Conservation (phyloP, 1,139 yeast genomes). For the Hanseniaspora uvarum region DNA sequence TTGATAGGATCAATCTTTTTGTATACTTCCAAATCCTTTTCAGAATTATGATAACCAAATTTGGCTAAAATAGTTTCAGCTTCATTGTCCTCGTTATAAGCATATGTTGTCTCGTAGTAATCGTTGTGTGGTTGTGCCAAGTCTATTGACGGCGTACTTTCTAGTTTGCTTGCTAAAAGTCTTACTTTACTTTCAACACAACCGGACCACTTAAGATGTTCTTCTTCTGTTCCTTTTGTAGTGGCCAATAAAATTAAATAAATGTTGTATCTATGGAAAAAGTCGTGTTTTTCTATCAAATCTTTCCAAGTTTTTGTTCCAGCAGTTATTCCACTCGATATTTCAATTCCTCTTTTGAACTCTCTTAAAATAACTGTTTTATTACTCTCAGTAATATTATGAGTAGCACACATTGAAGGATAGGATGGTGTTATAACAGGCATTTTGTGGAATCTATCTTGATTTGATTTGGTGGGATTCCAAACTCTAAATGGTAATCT, state of each 20-base stretch:
- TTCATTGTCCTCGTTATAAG: conserved; percentile 46
- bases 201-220: conserved; percentile 84
- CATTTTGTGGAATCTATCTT: conserved; percentile 84
- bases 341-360: conserved; percentile 58
- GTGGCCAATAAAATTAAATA: conserved; percentile 75
- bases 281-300: conserved; percentile 65
- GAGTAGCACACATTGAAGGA: conserved; percentile 99
- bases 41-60: conserved; percentile 44
- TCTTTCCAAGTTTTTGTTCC: conserved; percentile 67
- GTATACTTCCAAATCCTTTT: conserved; percentile 32
- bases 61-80: conserved; percentile 45
- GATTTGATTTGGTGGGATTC: conserved; percentile 86
- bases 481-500: conserved; percentile 92
- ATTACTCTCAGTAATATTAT: conserved; percentile 80
- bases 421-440: conserved; percentile 99
- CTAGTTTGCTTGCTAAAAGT: conserved; percentile 69
- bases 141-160: conserved; percentile 59
- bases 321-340: conserved; percentile 56
- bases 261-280: conserved; percentile 73
- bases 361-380: conserved; percentile 70
- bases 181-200: conserved; percentile 83
- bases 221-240: conserved; percentile 61
- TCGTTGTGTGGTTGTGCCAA: conserved; percentile 87
- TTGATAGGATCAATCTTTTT: conserved; percentile 29
- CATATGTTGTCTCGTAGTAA: conserved; percentile 51